Conservation (phyloP, 306 rosid species). For the Gastrolobium villosum region DNA sequence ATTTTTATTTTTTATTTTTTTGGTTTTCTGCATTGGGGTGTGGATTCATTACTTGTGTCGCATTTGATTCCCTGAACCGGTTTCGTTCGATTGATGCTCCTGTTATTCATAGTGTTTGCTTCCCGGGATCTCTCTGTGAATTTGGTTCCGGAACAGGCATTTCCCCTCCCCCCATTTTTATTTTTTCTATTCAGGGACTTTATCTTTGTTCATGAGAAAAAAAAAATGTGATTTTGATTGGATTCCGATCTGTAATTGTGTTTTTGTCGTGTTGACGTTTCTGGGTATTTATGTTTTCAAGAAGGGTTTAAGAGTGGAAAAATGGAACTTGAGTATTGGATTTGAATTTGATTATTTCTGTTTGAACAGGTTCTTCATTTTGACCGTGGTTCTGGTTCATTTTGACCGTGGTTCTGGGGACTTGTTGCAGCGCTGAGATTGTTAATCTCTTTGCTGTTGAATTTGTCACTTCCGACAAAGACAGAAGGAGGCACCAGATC, state of each 20-base stretch:
- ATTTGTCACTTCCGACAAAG: constrained; percentile 37
- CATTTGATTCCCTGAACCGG: constrained; percentile 25
- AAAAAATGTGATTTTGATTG: constrained; percentile 42
- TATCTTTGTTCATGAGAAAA: not conserved
- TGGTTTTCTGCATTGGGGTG: constrained; percentile 28
- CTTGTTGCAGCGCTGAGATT: constrained; percentile 49
- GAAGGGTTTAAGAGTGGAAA: not conserved
- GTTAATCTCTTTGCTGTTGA: constrained; percentile 45
- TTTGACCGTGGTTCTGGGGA: constrained; percentile 55
- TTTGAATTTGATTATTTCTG: constrained; percentile 45
- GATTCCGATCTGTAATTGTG: constrained; percentile 53
- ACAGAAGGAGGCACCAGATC: constrained; percentile 47
- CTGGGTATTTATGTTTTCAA: constrained; percentile 22
- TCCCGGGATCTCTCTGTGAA: constrained; percentile 42
- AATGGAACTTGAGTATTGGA: constrained; percentile 28
- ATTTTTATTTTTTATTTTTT: not conserved
- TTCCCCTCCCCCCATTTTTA: not conserved
- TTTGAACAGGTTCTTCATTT: constrained; percentile 56
- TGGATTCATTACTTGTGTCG: constrained; percentile 23
- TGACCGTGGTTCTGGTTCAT: constrained; percentile 45
- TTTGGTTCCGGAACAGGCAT: constrained; percentile 39
- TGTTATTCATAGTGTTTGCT: constrained; percentile 39
- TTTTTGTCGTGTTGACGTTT: constrained; percentile 11
- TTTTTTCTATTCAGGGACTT: constrained; percentile 18
- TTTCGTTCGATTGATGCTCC: constrained; percentile 34